Conservation (phyloP, 139 green algal species). For the Desmodesmus armatus region DNA sequence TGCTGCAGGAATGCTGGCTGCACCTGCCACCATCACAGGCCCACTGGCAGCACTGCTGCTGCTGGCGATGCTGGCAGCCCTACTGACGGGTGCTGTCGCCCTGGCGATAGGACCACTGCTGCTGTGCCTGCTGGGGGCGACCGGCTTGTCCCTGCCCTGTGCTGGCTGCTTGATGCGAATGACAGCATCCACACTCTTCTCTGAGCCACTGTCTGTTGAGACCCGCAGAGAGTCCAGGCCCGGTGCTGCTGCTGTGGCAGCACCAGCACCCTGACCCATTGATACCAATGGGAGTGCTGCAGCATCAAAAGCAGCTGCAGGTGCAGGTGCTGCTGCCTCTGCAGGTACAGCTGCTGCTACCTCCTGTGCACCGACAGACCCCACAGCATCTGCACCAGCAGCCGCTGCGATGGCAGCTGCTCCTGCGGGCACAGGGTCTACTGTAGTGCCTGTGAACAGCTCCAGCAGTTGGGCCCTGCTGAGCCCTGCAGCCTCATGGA, state of each 20-base stretch:
- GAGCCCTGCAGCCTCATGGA: slow-evolving; percentile 3
- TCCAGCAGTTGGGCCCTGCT: slow-evolving; percentile 10
- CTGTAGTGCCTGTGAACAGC: slow-evolving; percentile 36
- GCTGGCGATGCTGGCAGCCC: background rate
- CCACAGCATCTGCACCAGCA: background rate
- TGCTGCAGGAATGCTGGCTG: background rate
- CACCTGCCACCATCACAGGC: background rate
- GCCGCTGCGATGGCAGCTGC: background rate
- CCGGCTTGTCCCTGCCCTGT: background rate
- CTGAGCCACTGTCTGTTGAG: too few species aligned
- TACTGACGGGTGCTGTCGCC: background rate
- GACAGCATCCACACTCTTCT: too few species aligned
- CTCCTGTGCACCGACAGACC: background rate
- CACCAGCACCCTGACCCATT: background rate
- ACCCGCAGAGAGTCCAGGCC: too few species aligned
- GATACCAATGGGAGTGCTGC: background rate
- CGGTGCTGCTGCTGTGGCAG: background rate
- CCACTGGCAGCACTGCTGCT: too few species aligned
- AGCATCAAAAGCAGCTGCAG: background rate
- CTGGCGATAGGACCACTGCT: background rate
- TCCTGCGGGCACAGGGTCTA: too few species aligned
- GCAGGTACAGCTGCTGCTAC: background rate
- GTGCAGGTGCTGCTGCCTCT: background rate
- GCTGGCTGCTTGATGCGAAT: too few species aligned
- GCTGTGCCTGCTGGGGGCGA: background rate